Base-by-base conservation (phyloP, 2,329 filamentous ascomycete genomes). In the Neonectria magnoliae region DNA sequence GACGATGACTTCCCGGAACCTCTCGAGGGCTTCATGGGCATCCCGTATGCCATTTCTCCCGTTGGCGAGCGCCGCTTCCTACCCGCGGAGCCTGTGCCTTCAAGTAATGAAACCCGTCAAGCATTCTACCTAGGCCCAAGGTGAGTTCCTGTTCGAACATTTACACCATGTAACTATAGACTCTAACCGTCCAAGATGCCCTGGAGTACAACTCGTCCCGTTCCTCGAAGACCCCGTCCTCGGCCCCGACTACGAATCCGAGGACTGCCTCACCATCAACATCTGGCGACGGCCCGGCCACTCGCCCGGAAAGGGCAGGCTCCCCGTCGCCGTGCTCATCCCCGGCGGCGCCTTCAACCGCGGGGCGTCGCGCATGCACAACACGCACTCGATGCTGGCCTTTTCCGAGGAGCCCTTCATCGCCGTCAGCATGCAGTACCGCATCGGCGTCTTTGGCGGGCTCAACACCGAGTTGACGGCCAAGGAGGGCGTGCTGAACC, bases 401-500 rank as follows among this genome's bases (percentile, higher is more conserved):
- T 86, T 81, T 68, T 77, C 78, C 0, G 71, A 76, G 27, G 74
- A 82, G 54, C 82, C 84, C 0, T 82, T 85, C 57, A 81, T 87
- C 44, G 84, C 77, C 16, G 80, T 85, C 5, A 81, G 78, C 68
- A 80, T 85, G 71, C 80, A 82, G 68, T 77, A 77, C 25, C 74
- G 86, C n/a, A 81, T 88, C 55, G 82, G 83, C 10, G 85, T 84
- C 4, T 83, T 89, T 75, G 89, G 89, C 0, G 89, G 90, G 67
- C 71, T 91, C 9, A 83, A 85, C 11, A 87, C 81, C 8, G 74
- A 77, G 31, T 74, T 88, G 53, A 81, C 85, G 38, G 77, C 81
- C 11, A 82, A 84, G 25, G 83, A 85, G 57, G 87, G 85, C 0
- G 64, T 84, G 1, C 78, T 88, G 18, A 89, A 89, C 66, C 77